These are phyloP conservation scores for Grosmannia serpens DNA, from an alignment of 2,329 filamentous ascomycete species.

Conservation along the genomic window DNA sequence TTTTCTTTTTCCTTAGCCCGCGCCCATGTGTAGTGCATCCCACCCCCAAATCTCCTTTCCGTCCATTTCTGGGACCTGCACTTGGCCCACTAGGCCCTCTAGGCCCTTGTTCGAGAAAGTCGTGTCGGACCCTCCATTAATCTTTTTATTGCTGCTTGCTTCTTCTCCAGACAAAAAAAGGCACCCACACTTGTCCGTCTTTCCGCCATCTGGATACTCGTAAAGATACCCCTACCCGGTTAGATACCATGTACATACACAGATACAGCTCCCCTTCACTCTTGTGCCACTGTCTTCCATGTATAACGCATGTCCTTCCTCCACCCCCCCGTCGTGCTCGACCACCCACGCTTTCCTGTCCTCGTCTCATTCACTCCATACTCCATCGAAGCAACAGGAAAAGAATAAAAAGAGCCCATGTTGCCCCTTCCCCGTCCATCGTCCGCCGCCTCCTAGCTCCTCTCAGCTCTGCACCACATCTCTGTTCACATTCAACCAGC, in stretches of 20 bases:
- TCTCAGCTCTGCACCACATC: constrained; percentile 1
- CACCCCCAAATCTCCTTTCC: not conserved
- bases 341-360: not conserved
- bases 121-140: not conserved
- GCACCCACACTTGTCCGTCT: not conserved
- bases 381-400: not conserved
- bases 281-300: constrained; percentile 1
- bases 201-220: not conserved
- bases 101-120: not conserved
- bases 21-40: not conserved
- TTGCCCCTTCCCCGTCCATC: constrained; percentile 1
- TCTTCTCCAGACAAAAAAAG: not conserved
- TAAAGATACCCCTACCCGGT: not conserved
- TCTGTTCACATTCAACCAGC: not conserved
- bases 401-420: constrained; percentile 3
- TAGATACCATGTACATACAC: not conserved
- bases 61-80: not conserved
- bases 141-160: not conserved
- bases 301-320: not conserved
- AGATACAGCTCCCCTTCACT: not conserved
- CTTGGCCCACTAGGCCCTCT: not conserved
- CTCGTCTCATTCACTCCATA: not conserved
- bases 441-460: not conserved
- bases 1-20: not conserved
- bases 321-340: not conserved